These are phyloP conservation scores for Colletotrichum euphorbiae DNA, from an alignment of 2,329 filamentous ascomycete genomes.

Conservation along the genomic window DNA sequence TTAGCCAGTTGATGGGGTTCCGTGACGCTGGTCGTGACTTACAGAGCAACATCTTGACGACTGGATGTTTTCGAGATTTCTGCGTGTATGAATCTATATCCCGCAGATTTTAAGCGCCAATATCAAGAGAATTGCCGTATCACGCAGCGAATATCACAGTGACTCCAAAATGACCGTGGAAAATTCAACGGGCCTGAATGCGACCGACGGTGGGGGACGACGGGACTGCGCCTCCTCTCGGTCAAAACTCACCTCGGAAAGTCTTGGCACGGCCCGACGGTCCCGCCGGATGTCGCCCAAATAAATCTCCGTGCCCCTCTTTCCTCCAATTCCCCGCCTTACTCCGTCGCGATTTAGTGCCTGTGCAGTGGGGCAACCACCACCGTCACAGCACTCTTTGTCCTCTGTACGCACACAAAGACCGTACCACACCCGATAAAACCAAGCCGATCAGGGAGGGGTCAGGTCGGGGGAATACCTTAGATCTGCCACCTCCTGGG, in stretches of 20 bases:
- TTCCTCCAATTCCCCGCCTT: conserved; percentile 9
- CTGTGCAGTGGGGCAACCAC: conserved; percentile 1
- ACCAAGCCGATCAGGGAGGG: conserved; percentile 2
- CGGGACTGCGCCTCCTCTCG: conserved; percentile 4
- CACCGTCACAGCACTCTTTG: conserved; percentile 17
- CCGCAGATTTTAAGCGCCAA: not conserved
- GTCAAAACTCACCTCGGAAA: conserved; percentile 18
- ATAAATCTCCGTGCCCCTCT: conserved; percentile 32
- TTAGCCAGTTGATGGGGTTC: conserved; percentile 13
- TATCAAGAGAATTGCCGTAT: not conserved
- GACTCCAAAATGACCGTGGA: conserved; percentile 20
- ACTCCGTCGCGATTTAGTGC: conserved; percentile 3
- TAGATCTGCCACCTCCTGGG: conserved; percentile 43
- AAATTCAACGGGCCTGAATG: conserved; percentile 37
- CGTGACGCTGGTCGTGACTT: conserved; percentile 43
- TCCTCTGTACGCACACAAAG: not conserved
- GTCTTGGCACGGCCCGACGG: not conserved
- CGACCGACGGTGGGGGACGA: conserved; percentile 37
- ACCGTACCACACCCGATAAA: conserved; percentile 1
- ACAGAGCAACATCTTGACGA: conserved; percentile 74
- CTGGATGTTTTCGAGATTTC: not conserved
- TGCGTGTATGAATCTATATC: no score
- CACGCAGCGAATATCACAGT: not conserved
- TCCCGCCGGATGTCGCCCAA: conserved; percentile 22
- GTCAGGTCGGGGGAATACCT: conserved; percentile 11